phyloP scores from a whole-genome alignment of 148 eudicot species.

The Dianthus caryophyllus region DNA sequence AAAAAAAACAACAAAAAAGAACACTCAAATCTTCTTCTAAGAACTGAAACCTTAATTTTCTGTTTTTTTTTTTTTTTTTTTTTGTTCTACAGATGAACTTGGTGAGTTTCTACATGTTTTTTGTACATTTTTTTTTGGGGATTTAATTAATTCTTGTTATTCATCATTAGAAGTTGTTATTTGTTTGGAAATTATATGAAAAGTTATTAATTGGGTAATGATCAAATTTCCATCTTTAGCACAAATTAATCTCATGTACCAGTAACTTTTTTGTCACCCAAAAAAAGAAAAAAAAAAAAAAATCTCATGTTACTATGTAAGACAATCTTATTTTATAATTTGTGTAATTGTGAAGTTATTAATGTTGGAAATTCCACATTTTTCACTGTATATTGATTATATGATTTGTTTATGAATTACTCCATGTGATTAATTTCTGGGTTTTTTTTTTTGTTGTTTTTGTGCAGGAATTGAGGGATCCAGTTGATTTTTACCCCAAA shows the following conservation, averaged over 20 bases:
- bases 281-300: too few species aligned
- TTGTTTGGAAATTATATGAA: slow-evolving; percentile 6
- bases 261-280: too few species aligned
- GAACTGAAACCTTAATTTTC: neutral
- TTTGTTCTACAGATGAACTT: neutral
- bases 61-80: neutral
- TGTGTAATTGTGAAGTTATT: too few species aligned
- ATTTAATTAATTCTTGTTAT: neutral
- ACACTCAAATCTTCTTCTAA: neutral
- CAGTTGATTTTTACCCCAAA: slow-evolving; percentile 7
- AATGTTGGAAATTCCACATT: too few species aligned
- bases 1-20: too few species aligned
- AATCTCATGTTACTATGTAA: too few species aligned
- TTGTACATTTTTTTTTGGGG: neutral
- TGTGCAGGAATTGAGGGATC: slow-evolving; percentile 12
- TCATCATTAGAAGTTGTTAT: slow-evolving; percentile 2
- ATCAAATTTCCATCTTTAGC: slow-evolving; percentile 18
- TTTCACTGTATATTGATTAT: too few species aligned
- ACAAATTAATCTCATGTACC: too few species aligned
- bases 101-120: too few species aligned
- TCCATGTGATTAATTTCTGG: neutral
- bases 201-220: slow-evolving; percentile 21
- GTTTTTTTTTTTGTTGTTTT: neutral
- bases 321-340: too few species aligned
- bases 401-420: neutral